Evolutionary conservation across 2,329 filamentous ascomycete species (phyloP), one percentile per base, ranked within the genome.

Genomic region (Lachnellula willkommii): DNA sequence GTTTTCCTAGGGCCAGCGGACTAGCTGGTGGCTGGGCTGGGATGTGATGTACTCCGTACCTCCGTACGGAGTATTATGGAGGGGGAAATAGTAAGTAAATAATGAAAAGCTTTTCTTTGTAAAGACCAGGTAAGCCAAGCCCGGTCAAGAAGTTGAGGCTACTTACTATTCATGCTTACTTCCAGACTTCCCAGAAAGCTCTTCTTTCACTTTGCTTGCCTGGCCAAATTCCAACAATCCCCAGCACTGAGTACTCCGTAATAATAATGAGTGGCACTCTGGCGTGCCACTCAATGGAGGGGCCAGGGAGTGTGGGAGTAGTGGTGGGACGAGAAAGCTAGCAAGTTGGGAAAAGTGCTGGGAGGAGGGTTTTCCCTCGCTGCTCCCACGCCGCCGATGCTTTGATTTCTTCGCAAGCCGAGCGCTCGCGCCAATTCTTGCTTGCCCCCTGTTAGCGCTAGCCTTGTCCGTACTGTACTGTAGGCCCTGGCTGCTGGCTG

Each of bases 351-450:
- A 45, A 24, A 24, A 24, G n/a, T 12, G 42, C 28, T 32, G 28
- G 39, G 39, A 42, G 39, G 39, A 20, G 39, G 17, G 14, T 6
- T 7, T 47, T 24, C 24, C 51, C 14, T 17, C 52, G 45, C 47
- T 48, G 48, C 47, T 47, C 56, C 53, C 50, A 49, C 56, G 52
- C 49, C 52, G 28, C 28, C 28, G 28, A 32, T 32, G 28, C 28
- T 35, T 47, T 15, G 17, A 43, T 48, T 46, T 57, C 54, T 22
- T 57, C 42, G 46, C 54, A 57, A 55, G 52, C 57, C 54, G 56
- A 57, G 52, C 54, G 52, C 55, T 60, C 58, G 52, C 58, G 58
- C 58, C 58, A 60, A 58, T 57, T 60, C 55, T 55, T 53, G 47
- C 52, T 32, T 32, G 28, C 28, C 53, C 49, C 55, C 54, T 56